Percentiles rank a stretch among this genome's conserved stretches.
These are phyloP conservation scores for Botrytis hyacinthi DNA, from an alignment of 2,329 filamentous ascomycete species.

Conservation along the genomic window DNA sequence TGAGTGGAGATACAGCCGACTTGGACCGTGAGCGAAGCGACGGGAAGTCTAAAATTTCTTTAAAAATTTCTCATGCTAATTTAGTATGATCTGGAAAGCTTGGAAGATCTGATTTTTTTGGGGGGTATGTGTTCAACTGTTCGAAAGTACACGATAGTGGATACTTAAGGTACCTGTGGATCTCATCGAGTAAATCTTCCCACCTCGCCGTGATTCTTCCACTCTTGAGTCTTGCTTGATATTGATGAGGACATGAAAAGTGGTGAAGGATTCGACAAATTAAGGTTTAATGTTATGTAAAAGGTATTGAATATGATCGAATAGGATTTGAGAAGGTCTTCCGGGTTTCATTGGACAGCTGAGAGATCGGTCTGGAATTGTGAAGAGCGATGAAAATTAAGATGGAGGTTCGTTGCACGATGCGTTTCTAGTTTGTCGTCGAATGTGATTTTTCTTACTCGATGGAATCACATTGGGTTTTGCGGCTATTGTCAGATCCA, in stretches of 20 bases:
- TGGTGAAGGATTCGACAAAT: not conserved
- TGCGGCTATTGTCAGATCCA: not conserved
- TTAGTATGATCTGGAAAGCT: conserved; percentile 1
- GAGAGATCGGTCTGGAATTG: conserved; percentile 8
- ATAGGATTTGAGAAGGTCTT: not conserved
- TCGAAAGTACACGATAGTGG: not conserved
- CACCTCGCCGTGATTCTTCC: not conserved
- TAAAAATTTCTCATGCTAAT: conserved; percentile 5
- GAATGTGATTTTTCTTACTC: conserved; percentile 1
- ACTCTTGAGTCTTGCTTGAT: conserved; percentile 8
- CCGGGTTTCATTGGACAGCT: not conserved
- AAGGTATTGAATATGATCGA: not conserved
- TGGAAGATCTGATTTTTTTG: conserved; percentile 1
- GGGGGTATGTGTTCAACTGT: not conserved
- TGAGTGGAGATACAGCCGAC: not conserved
- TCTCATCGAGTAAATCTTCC: conserved; percentile 2
- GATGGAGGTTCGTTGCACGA: conserved; percentile 1
- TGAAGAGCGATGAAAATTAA: not conserved
- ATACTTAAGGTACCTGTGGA: not conserved
- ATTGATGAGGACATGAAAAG: not conserved
- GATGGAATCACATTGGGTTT: conserved; percentile 5
- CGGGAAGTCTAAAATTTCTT: conserved; percentile 1
- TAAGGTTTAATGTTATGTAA: conserved; percentile 10
- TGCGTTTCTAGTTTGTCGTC: not conserved
- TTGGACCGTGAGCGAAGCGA: not conserved